These are phyloP conservation scores for Claviceps humidiphila DNA, from an alignment of 2,329 filamentous ascomycete genomes.

Conservation along the genomic window DNA sequence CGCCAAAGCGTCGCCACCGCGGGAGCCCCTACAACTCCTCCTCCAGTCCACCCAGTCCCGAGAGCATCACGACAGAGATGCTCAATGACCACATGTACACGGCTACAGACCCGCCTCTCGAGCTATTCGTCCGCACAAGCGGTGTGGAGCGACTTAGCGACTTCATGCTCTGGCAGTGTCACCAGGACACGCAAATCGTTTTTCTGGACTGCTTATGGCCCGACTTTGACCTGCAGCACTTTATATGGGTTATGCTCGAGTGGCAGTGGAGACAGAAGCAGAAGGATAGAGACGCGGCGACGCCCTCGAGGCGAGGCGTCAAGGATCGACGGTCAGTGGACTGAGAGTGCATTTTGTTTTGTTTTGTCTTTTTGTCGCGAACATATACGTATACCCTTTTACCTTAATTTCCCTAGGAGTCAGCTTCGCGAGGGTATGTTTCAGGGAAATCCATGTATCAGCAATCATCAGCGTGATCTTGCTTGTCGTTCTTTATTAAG, in stretches of 20 bases:
- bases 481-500: too few species aligned
- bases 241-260: constrained; percentile 81
- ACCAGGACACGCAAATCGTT: constrained; percentile 82
- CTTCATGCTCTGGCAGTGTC: constrained; percentile 98
- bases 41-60: constrained; percentile 52
- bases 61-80: constrained; percentile 73
- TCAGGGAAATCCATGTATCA: too few species aligned
- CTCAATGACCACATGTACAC: constrained; percentile 83
- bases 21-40: constrained; percentile 20
- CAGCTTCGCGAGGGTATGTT: too few species aligned
- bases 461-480: too few species aligned
- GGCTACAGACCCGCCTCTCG: constrained; percentile 69
- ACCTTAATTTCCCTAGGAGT: too few species aligned
- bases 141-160: constrained; percentile 88
- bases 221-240: constrained; percentile 87
- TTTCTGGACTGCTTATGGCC: constrained; percentile 92
- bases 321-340: constrained; percentile 2
- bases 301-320: constrained; percentile 4
- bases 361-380: neutral
- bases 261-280: constrained; percentile 63
- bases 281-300: constrained; percentile 34
- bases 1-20: constrained; percentile 28
- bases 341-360: neutral
- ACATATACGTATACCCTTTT: too few species aligned
- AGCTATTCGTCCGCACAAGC: constrained; percentile 83